Conservation (phyloP, 768 basidiomycete species). For the Rossbeevera mucosa region DNA sequence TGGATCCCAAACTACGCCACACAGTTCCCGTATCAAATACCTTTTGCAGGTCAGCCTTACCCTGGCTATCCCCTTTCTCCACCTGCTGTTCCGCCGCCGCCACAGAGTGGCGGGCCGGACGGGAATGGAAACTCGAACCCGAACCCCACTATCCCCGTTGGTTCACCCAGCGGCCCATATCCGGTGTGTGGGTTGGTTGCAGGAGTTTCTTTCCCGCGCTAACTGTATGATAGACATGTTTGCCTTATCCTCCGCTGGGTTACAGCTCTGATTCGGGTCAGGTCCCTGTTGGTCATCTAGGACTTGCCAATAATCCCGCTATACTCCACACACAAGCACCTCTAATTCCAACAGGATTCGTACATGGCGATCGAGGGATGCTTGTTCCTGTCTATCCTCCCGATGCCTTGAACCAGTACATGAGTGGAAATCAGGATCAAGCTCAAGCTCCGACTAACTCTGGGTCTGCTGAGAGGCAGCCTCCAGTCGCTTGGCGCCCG, state of each 20-base stretch:
- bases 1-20: constrained; percentile 55
- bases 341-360: constrained; percentile 60
- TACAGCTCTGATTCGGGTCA: constrained; percentile 26
- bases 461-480: constrained; percentile 27
- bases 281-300: constrained; percentile 13
- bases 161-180: constrained; percentile 37
- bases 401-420: constrained; percentile 66
- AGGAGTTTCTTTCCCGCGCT: constrained; percentile 3
- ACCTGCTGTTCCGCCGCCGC: constrained; percentile 21
- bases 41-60: constrained; percentile 44
- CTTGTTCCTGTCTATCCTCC: constrained; percentile 67
- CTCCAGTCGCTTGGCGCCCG: constrained; percentile 32
- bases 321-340: constrained; percentile 44
- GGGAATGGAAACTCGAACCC: constrained; percentile 30
- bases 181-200: constrained; percentile 36
- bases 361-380: constrained; percentile 69
- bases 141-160: constrained; percentile 33
- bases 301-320: constrained; percentile 11
- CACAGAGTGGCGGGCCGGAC: constrained; percentile 36
- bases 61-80: constrained; percentile 40
- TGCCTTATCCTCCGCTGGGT: constrained; percentile 44
- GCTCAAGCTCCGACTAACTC: constrained; percentile 13
- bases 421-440: constrained; percentile 43
- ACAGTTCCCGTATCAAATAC: constrained; percentile 48
- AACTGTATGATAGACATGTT: constrained; percentile 37